Percentiles rank a stretch among this genome's conserved stretches.
These are phyloP conservation scores for Psilocybe subaeruginosa DNA, from an alignment of 768 basidiomycete species.

Conservation along the genomic window DNA sequence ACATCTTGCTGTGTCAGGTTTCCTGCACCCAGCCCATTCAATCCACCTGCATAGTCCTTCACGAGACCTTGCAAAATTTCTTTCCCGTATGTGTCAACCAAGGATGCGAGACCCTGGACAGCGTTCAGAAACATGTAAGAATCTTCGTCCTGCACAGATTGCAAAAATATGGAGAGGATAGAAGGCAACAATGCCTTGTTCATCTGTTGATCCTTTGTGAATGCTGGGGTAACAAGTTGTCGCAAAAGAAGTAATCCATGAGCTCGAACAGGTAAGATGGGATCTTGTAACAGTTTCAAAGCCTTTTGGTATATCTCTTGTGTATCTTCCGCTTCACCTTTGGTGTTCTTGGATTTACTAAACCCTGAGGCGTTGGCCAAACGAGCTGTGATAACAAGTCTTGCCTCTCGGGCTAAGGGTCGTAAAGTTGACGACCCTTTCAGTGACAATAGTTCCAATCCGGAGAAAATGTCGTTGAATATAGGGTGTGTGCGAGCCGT, in stretches of 20 bases:
- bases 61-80: conserved; percentile 72
- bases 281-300: conserved; percentile 86
- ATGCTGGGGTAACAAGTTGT: conserved; percentile 61
- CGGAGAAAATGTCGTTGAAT: conserved; percentile 69
- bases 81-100: conserved; percentile 79
- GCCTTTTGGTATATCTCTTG: conserved; percentile 85
- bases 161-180: conserved; percentile 85
- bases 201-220: conserved; percentile 22
- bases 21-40: conserved; percentile 51
- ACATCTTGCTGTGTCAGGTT: conserved; percentile 62
- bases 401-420: conserved; percentile 73
- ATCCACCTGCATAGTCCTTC: conserved; percentile 60
- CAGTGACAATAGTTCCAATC: conserved; percentile 60
- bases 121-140: conserved; percentile 95
- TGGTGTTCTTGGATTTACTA: conserved; percentile 21
- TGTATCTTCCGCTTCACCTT: conserved; percentile 41
- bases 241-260: conserved; percentile 87
- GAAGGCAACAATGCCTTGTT: conserved; percentile 63
- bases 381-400: conserved; percentile 83
- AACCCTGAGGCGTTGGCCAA: conserved; percentile 57
- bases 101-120: conserved; percentile 84
- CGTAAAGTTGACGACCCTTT: conserved; percentile 51
- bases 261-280: conserved; percentile 90
- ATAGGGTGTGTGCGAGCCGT: conserved; percentile 64
- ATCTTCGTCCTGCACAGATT: conserved; percentile 87